phyloP scores from a whole-genome alignment of 2,329 filamentous ascomycete genomes.

The Pseudocercospora vitis region DNA sequence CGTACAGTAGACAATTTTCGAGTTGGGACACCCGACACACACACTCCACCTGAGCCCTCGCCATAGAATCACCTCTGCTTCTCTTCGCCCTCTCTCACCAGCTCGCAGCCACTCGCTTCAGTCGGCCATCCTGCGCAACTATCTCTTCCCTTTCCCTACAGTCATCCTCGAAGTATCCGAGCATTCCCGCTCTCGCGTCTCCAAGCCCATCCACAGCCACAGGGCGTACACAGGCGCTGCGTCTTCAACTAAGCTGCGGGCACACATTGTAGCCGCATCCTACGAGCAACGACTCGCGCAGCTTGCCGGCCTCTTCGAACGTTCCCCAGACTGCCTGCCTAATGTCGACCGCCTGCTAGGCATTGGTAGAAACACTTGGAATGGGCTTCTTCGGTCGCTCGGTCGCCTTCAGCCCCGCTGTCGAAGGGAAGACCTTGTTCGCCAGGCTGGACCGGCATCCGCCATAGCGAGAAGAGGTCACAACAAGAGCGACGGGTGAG shows the following conservation, averaged over 20 bases:
- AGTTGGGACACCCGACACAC: too few species aligned
- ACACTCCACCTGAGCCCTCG: background rate
- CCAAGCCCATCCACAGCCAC: background rate
- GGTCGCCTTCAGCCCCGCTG: background rate
- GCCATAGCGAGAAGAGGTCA: background rate
- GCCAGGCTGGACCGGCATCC: background rate
- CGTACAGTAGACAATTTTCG: background rate
- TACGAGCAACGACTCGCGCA: background rate
- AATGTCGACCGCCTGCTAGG: background rate
- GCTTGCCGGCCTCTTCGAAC: background rate
- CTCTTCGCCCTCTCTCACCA: background rate
- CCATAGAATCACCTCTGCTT: too few species aligned
- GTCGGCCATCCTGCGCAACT: background rate
- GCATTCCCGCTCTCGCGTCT: slow-evolving; percentile 3
- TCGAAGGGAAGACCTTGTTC: background rate
- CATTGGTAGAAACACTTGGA: background rate
- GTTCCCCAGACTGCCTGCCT: background rate
- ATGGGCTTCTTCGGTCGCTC: background rate
- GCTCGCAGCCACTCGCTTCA: background rate
- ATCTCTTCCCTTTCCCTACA: background rate
- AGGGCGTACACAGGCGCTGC: slow-evolving; percentile 1
- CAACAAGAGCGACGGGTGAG: background rate
- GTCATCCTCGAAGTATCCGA: background rate
- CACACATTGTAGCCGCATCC: background rate
- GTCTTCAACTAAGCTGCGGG: background rate